Conservation (phyloP, 2,329 filamentous ascomycete genomes). For the Metarhizium album region DNA sequence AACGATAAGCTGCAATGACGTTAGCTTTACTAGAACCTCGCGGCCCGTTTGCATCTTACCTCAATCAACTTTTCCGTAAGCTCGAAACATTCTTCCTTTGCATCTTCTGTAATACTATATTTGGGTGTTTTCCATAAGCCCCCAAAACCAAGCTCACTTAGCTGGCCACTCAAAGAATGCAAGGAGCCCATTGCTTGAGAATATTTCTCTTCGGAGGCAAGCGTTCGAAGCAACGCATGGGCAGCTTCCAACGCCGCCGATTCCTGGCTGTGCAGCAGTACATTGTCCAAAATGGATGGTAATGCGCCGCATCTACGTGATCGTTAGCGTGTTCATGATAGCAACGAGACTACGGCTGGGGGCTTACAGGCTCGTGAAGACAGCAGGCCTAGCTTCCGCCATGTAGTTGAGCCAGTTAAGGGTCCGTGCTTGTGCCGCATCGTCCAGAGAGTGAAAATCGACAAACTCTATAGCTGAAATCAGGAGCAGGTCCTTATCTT, state of each 20-base stretch:
- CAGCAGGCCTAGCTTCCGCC: slow-evolving; percentile 40
- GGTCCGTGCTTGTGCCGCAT: slow-evolving; percentile 47
- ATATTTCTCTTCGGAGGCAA: slow-evolving; percentile 45
- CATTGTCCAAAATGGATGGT: slow-evolving; percentile 47
- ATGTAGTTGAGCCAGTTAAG: slow-evolving; percentile 50
- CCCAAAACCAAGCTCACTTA: slow-evolving; percentile 51
- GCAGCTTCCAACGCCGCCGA: slow-evolving; percentile 48
- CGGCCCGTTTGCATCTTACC: slow-evolving; percentile 25
- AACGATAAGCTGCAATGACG: slow-evolving; percentile 6
- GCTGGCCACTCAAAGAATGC: slow-evolving; percentile 37
- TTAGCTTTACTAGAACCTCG: not conserved
- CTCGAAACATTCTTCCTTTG: slow-evolving; percentile 39
- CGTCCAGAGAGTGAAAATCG: slow-evolving; percentile 55
- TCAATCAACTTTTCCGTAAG: slow-evolving; percentile 52
- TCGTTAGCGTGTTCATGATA: slow-evolving; percentile 7
- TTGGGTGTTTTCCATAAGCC: slow-evolving; percentile 51
- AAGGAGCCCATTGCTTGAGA: slow-evolving; percentile 35
- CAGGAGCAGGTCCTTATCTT: slow-evolving; percentile 51
- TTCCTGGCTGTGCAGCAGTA: slow-evolving; percentile 54
- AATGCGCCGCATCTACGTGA: slow-evolving; percentile 41
- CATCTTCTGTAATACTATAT: slow-evolving; percentile 36
- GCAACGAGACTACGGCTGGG: no score
- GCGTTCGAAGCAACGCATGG: slow-evolving; percentile 46
- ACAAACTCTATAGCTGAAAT: slow-evolving; percentile 54
- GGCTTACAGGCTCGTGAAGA: slow-evolving; percentile 48